Evolutionary conservation across 1,139 yeast genomes (phyloP).

Genomic region (Candida frijolesensis): DNA sequence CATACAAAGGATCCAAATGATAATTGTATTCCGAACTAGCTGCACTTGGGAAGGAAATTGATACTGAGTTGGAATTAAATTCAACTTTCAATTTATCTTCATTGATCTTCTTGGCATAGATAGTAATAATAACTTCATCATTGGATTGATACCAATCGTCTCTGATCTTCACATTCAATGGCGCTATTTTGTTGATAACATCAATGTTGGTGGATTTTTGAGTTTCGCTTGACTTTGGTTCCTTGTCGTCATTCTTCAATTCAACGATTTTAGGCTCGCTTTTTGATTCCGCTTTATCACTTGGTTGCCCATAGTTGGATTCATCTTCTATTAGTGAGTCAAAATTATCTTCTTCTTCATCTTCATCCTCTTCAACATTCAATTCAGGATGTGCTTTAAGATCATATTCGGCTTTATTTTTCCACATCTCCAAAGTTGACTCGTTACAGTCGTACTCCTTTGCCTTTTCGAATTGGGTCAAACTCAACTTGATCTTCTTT

Average conservation of each 20-base stretch:
- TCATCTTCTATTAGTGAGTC: constrained; percentile 8
- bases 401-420: constrained; percentile 44
- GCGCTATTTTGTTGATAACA: constrained; percentile 42
- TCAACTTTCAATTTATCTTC: constrained; percentile 40
- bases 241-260: constrained; percentile 6
- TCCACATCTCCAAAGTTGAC: constrained; percentile 54
- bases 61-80: constrained; percentile 33
- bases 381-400: constrained; percentile 26
- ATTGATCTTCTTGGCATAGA: constrained; percentile 71
- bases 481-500: constrained; percentile 51
- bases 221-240: neutral
- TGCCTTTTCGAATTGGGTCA: constrained; percentile 52
- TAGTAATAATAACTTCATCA: constrained; percentile 60
- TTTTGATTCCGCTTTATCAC: constrained; percentile 6
- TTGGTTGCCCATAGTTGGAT: constrained; percentile 8
- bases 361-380: constrained; percentile 16
- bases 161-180: constrained; percentile 49
- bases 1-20: constrained; percentile 52
- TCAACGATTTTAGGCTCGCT: constrained; percentile 9
- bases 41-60: constrained; percentile 49
- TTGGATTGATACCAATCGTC: constrained; percentile 81
- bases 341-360: constrained; percentile 10
- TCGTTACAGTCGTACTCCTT: constrained; percentile 49
- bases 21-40: constrained; percentile 51
- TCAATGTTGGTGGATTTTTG: constrained; percentile 30